Evolutionary conservation across 2,329 filamentous ascomycete species (phyloP), one percentile per base, ranked within the genome.

Genomic region (Coniochaeta sp.): DNA sequence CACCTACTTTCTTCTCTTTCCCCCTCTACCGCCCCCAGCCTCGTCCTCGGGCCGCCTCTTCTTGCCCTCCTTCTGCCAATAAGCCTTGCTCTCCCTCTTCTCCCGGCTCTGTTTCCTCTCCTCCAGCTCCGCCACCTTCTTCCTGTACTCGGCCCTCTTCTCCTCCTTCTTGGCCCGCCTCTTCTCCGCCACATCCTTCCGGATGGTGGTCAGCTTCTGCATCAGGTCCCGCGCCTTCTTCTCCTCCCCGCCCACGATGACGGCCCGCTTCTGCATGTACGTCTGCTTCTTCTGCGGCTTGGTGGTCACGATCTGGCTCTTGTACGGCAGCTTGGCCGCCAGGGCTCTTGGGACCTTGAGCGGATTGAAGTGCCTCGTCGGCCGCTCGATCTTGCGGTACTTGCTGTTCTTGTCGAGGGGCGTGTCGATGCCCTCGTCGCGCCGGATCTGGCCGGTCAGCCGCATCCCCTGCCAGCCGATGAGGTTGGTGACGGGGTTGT

Each of bases 391-490:
- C 61, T 79, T 74, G 65, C 88, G 88, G 81, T 99, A 99, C 61
- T 89, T 85, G 64, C 89, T 93, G 79, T 99, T 93, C 73, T 89
- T 89, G 67, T 88, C 82, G 69, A 88, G 81, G 0, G 95, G 95
- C 0, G 92, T 93, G 7, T 88, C 77, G 54, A 98, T 79, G 63
- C 82, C 83, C 73, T 91, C 77, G 58, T 87, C 90, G 52, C 87
- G 87, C 47, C 95, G 91, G 65, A 99, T 89, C 77, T 96, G 86
- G 61, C 95, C 95, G 0, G 95, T 98, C 43, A 97, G 81, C 26
- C 95, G 89, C 95, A 99, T 99, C 59, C 88, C 87, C 69, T 89
- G 85, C 95, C 95, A 98, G 63, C 90, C 91, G 62, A 98, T 82
- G 43, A 98, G 84, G 75, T 99, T 96, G 62, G 91, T 95, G 59